A percentile compares a stretch with the other conserved stretches of the same genome.
Evolutionary conservation across 805 yeast genomes (phyloP).

Genomic region (Candida multigemmis): DNA sequence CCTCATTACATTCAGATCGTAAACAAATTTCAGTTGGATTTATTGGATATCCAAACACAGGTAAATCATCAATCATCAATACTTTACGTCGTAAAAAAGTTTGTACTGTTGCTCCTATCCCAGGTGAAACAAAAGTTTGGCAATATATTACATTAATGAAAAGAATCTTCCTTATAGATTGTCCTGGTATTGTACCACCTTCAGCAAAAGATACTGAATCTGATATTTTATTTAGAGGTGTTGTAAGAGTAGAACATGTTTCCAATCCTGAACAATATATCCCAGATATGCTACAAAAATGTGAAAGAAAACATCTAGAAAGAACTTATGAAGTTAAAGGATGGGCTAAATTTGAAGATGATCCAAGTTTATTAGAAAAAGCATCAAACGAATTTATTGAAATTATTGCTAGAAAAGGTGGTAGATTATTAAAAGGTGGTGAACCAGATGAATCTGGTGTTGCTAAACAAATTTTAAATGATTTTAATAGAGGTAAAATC

Average conservation of each 20-base stretch:
- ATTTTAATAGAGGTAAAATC: constrained; percentile 92
- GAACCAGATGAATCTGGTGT: constrained; percentile 96
- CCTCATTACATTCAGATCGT: constrained; percentile 83
- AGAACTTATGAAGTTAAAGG: constrained; percentile 93
- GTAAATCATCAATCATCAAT: constrained; percentile 92
- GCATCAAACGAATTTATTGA: constrained; percentile 69
- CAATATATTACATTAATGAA: constrained; percentile 97
- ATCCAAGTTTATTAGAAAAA: constrained; percentile 35
- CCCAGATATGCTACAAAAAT: constrained; percentile 75
- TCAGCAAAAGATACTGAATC: constrained; percentile 81
- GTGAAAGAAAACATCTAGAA: constrained; percentile 84
- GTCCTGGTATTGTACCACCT: constrained; percentile 99
- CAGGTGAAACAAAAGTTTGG: constrained; percentile 99
- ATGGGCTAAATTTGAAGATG: constrained; percentile 50
- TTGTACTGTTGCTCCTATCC: constrained; percentile 95
- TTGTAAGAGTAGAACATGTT: constrained; percentile 97
- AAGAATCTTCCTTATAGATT: constrained; percentile 88
- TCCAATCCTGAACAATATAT: constrained; percentile 92
- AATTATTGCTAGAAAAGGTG: constrained; percentile 84
- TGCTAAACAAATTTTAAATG: constrained; percentile 82
- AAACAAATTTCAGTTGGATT: constrained; percentile 95
- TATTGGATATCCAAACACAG: constrained; percentile 97
- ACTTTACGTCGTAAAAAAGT: constrained; percentile 92
- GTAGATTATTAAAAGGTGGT: constrained; percentile 91
- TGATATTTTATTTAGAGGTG: constrained; percentile 92